Conservation (phyloP, 1,284 basidiomycete genomes). For the Ustilago hordei region DNA sequence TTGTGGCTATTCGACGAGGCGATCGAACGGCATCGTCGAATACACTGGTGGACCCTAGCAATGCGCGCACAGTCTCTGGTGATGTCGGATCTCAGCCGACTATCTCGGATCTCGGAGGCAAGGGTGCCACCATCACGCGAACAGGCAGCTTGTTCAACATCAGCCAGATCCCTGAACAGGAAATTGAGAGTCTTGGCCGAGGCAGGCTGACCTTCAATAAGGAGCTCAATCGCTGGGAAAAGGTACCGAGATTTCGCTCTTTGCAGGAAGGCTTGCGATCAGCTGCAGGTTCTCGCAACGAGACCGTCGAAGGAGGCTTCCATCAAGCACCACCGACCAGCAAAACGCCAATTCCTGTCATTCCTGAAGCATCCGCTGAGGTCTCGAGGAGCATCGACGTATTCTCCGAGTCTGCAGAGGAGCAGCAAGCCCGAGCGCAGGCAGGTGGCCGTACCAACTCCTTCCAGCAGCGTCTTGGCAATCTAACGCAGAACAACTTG, state of each 20-base stretch:
- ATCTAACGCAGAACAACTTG: conserved; percentile 21
- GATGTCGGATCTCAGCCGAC: conserved; percentile 37
- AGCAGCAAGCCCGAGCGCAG: conserved; percentile 36
- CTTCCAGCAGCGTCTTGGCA: conserved; percentile 43
- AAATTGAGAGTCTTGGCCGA: conserved; percentile 50
- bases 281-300: conserved; percentile 37
- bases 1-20: conserved; percentile 14
- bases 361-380: conserved; percentile 48
- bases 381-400: conserved; percentile 38
- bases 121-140: conserved; percentile 48
- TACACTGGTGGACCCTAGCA: conserved; percentile 44
- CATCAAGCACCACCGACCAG: conserved; percentile 18
- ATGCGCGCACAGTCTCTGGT: conserved; percentile 34
- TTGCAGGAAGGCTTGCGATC: conserved; percentile 45
- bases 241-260: conserved; percentile 27
- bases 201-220: conserved; percentile 55
- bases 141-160: conserved; percentile 57
- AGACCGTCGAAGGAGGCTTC: conserved; percentile 8
- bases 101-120: conserved; percentile 46
- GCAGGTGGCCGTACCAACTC: conserved; percentile 29
- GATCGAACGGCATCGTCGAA: conserved; percentile 53
- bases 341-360: conserved; percentile 35
- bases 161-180: conserved; percentile 51
- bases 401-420: conserved; percentile 40
- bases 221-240: conserved; percentile 50